These are phyloP conservation scores for Colletotrichum plurivorum DNA, from an alignment of 2,329 filamentous ascomycete species.

Conservation along the genomic window DNA sequence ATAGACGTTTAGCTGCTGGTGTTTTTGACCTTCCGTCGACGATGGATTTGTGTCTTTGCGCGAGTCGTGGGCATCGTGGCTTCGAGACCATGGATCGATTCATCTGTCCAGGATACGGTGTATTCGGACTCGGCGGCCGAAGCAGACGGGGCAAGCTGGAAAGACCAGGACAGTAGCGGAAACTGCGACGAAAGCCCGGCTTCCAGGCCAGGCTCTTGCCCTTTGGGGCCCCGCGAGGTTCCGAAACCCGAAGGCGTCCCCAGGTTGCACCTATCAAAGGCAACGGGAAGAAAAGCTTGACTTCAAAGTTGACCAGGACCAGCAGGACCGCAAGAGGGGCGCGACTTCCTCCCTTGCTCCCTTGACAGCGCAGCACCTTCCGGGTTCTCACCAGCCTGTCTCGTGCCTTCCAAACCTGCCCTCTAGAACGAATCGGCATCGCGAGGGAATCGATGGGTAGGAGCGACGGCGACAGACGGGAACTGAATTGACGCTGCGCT, in stretches of 20 bases:
- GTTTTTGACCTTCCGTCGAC: background rate
- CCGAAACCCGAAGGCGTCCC: background rate
- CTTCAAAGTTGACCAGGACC: conserved; percentile 13
- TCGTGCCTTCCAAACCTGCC: too few species aligned
- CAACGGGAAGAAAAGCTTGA: conserved; percentile 9
- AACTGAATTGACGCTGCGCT: background rate
- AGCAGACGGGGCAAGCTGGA: background rate
- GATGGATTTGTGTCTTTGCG: background rate
- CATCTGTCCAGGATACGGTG: too few species aligned
- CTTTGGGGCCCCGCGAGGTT: background rate
- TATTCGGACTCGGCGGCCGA: background rate
- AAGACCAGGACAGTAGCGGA: too few species aligned
- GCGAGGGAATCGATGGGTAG: conserved; percentile 15
- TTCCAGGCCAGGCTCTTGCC: background rate
- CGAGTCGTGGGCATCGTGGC: background rate
- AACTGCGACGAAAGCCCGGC: too few species aligned
- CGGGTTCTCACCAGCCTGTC: too few species aligned
- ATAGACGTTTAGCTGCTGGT: background rate
- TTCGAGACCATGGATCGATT: too few species aligned
- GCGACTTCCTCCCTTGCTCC: too few species aligned
- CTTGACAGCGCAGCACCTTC: too few species aligned
- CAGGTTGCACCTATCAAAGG: background rate
- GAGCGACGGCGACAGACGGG: background rate
- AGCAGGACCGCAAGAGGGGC: background rate
- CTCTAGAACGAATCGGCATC: background rate